Conservation (phyloP, 1,284 basidiomycete species). For the Malassezia arunalokei region DNA sequence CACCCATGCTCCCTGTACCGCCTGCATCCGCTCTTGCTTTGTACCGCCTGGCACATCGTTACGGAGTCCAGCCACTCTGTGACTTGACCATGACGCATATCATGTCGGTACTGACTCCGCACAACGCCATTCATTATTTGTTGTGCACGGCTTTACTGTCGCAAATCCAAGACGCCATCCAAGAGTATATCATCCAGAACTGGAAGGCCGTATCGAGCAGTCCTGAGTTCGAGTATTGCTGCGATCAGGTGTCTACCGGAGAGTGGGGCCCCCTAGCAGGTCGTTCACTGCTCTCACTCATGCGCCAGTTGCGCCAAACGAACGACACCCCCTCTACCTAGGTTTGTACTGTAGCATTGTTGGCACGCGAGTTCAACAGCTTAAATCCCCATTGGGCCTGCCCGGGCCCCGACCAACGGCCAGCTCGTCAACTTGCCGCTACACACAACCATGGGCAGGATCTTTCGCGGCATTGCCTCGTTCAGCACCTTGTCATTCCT, state of each 20-base stretch:
- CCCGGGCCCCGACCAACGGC: too few species aligned
- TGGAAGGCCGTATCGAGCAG: conserved; percentile 30
- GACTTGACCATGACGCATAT: conserved; percentile 62
- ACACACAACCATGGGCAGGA: conserved; percentile 24
- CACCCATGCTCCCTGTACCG: conserved; percentile 52
- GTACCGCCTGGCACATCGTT: conserved; percentile 69
- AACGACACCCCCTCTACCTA: neutral
- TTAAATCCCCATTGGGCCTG: neutral
- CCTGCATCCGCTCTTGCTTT: conserved; percentile 55
- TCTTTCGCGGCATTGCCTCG: conserved; percentile 25
- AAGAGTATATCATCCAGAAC: conserved; percentile 32
- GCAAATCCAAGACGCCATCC: conserved; percentile 31
- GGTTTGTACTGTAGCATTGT: neutral
- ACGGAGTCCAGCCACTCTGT: conserved; percentile 58
- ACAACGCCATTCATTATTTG: conserved; percentile 60
- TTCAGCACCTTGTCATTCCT: conserved; percentile 23
- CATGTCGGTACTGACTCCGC: conserved; percentile 60
- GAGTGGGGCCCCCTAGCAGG: conserved; percentile 17
- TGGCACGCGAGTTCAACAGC: neutral
- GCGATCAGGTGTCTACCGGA: conserved; percentile 34
- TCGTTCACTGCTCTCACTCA: conserved; percentile 11
- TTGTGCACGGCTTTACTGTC: conserved; percentile 49
- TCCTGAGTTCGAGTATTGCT: conserved; percentile 37
- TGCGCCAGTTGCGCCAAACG: conserved; percentile 12
- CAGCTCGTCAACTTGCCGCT: neutral